Percentiles rank a stretch among this genome's conserved stretches.
Conservation (phyloP, 257 asterid species). For the Gentiana straminea region DNA sequence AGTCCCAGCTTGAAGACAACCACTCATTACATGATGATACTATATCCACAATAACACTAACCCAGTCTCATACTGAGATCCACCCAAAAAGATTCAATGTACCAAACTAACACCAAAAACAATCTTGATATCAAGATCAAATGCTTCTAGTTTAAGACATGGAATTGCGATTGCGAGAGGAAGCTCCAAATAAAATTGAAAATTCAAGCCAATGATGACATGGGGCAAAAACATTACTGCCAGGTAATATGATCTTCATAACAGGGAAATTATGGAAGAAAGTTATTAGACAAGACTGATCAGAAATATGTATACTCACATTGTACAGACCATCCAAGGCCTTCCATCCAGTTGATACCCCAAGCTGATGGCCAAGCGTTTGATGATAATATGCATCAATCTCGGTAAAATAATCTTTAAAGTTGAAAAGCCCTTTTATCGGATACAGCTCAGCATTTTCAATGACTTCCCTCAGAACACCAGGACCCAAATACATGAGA, state of each 20-base stretch:
- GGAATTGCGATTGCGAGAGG: too few relatives aligned
- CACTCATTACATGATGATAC: too few relatives aligned
- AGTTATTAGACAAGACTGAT: too few relatives aligned
- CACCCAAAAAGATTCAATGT: too few relatives aligned
- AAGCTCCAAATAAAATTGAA: too few relatives aligned
- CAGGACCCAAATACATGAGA: conserved; percentile 83
- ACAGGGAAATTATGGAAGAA: background rate
- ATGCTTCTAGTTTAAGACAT: too few relatives aligned
- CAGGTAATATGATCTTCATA: background rate
- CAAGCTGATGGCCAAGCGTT: conserved; percentile 69
- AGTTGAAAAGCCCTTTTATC: conserved; percentile 74
- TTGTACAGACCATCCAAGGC: conserved; percentile 65
- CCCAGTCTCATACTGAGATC: too few relatives aligned
- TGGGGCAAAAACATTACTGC: background rate
- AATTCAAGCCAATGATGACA: too few relatives aligned
- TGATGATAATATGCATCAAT: conserved; percentile 80
- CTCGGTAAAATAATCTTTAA: conserved; percentile 57
- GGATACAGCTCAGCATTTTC: conserved; percentile 89
- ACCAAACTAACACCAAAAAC: too few relatives aligned
- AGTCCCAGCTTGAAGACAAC: too few relatives aligned
- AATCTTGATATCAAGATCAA: too few relatives aligned
- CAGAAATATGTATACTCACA: conserved; percentile 29
- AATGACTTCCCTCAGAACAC: conserved; percentile 63
- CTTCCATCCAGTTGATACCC: conserved; percentile 97
- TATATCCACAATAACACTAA: too few relatives aligned